phyloP scores from a whole-genome alignment of 2,329 filamentous ascomycete genomes.

The Colletotrichum theobromicola region DNA sequence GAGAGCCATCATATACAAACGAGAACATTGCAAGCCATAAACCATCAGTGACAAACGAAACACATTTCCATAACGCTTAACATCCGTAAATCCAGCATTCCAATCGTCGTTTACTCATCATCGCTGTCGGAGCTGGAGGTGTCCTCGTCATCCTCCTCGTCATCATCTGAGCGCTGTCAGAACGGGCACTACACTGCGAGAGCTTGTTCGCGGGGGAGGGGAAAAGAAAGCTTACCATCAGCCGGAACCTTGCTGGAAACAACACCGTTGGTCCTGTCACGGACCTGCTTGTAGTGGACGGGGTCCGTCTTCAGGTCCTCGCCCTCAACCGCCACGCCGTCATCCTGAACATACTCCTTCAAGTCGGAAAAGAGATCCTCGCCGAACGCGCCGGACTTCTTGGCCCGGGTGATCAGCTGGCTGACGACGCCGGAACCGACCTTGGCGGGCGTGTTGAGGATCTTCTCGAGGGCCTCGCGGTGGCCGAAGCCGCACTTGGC shows the following conservation, averaged over 20 bases:
- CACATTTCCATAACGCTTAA: slow-evolving; percentile 8
- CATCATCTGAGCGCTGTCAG: not conserved
- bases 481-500: slow-evolving; percentile 17
- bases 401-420: slow-evolving; percentile 15
- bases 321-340: slow-evolving; percentile 10
- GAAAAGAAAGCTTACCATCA: slow-evolving; percentile 1
- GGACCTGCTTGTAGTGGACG: slow-evolving; percentile 18
- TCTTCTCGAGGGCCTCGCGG: slow-evolving; percentile 15
- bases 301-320: slow-evolving; percentile 16
- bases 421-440: slow-evolving; percentile 2
- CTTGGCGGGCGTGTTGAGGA: slow-evolving; percentile 18
- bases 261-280: not conserved
- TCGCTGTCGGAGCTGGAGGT: slow-evolving; percentile 18
- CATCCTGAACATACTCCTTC: slow-evolving; percentile 18
- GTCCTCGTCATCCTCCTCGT: slow-evolving; percentile 15
- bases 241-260: slow-evolving; percentile 9
- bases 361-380: slow-evolving; percentile 16
- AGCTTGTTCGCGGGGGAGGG: not conserved
- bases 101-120: slow-evolving; percentile 1
- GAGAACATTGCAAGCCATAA: not conserved
- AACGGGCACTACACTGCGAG: not conserved
- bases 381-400: slow-evolving; percentile 11
- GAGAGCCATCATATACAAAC: slow-evolving; percentile 3
- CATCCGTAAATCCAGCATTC: not conserved
- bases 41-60: not conserved